Evolutionary conservation across 2,329 filamentous ascomycete genomes (phyloP).

Genomic region (Beauveria medogensis): DNA sequence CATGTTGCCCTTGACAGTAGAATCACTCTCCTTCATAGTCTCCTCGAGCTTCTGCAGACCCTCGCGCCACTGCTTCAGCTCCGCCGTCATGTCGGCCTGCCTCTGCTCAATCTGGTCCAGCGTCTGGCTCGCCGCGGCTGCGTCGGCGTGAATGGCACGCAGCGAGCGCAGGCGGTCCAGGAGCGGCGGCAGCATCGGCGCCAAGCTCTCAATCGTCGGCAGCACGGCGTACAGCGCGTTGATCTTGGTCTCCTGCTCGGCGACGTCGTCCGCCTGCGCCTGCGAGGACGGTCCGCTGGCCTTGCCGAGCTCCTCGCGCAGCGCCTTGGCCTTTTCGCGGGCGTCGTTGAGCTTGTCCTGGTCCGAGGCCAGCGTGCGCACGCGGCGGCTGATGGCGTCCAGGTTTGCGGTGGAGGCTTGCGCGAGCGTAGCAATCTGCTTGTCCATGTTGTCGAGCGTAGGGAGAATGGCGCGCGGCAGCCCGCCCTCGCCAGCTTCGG

Average conservation of each 20-base stretch:
- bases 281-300: constrained; percentile 25
- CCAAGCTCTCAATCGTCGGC: constrained; percentile 77
- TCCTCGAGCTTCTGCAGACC: constrained; percentile 72
- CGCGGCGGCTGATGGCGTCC: constrained; percentile 61
- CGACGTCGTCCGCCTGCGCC: constrained; percentile 37
- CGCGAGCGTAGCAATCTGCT: constrained; percentile 68
- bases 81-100: constrained; percentile 73
- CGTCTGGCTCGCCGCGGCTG: constrained; percentile 70
- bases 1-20: constrained; percentile 68
- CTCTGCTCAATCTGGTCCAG: constrained; percentile 69
- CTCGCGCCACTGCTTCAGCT: constrained; percentile 80
- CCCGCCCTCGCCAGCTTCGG: constrained; percentile 50
- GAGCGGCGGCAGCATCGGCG: constrained; percentile 76
- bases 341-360: constrained; percentile 63
- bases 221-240: constrained; percentile 85
- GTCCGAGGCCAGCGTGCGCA: constrained; percentile 63
- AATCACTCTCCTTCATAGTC: constrained; percentile 62
- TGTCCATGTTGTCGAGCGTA: constrained; percentile 70
- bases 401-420: constrained; percentile 65
- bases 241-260: constrained; percentile 76
- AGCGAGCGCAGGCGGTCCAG: constrained; percentile 80
- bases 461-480: constrained; percentile 66
- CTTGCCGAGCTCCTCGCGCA: constrained; percentile 50
- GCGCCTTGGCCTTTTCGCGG: constrained; percentile 51
- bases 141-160: constrained; percentile 76